Base-by-base conservation (phyloP, 768 basidiomycete genomes). In the Russula vinacea region DNA sequence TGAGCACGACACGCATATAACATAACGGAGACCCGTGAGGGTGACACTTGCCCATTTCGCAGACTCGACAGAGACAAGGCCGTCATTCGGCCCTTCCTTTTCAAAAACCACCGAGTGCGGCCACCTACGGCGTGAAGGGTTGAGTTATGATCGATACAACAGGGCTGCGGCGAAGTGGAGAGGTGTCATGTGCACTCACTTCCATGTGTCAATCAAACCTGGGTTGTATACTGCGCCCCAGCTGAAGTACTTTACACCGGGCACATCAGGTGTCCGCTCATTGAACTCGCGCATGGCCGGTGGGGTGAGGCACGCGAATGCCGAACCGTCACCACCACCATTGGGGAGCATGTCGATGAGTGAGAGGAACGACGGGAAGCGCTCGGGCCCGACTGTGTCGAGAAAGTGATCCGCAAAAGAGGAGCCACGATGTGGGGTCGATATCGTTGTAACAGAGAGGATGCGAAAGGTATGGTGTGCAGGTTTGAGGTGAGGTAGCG, bases 61-160 rank as follows among this genome's bases (percentile, higher is more conserved):
- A 2, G 92, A 94, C 62, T 88, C 80, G 45, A 98, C 86, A 44
- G 89, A 92, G 56, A 99, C 96, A 53, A 99, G 81, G 1, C 97
- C 97, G 73, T 99, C 97, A 70, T 98, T 99, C 22, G 92, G 87
- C 16, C 96, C 96, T 76, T 97, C 94, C 71, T 90, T 89, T 70
- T 90, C 88, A 14, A 88, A 74, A 45, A 97, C 87, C 26, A 96
- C 51, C 24, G 64, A 52, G 40, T 67, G 65, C 33, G 66, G 65
- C 60, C 67, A 69, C 26, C 66, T 64, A 40, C 17, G 14, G 39
- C 33, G 47, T 53, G 7, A n/a, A 32, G 35, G 6, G 6, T 14
- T 39, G 19, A 56, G 42, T 45, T 24, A 40, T 47, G 49, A 47
- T 55, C 51, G 29, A 13, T 57, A 33, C 53, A 16, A 52, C 24